These are phyloP conservation scores for Rauvolfia tetraphylla DNA, from an alignment of 257 asterid genomes.

Conservation along the genomic window DNA sequence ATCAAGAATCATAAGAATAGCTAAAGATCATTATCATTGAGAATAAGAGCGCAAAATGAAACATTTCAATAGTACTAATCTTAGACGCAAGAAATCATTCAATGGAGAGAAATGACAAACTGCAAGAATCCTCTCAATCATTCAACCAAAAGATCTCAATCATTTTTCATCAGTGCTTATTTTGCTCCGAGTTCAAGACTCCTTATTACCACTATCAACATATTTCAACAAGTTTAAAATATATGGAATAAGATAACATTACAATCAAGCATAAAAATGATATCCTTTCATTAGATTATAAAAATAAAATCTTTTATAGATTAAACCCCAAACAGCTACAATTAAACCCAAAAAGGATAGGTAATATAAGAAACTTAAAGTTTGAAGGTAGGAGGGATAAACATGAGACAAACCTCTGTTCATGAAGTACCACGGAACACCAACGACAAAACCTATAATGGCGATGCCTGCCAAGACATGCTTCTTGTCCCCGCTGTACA, in stretches of 20 bases:
- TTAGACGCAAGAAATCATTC: not conserved
- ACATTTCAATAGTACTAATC: not conserved
- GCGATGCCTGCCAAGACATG: constrained; percentile 82
- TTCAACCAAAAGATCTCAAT: not conserved
- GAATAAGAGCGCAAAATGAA: not conserved
- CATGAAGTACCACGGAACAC: constrained; percentile 88
- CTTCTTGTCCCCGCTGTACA: constrained; percentile 87
- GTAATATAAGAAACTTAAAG: not conserved
- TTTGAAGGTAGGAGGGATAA: not conserved
- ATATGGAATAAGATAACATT: not conserved
- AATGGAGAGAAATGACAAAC: not conserved
- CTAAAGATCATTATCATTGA: not conserved
- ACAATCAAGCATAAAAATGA: not conserved
- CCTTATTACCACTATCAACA: not conserved
- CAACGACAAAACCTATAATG: constrained; percentile 57
- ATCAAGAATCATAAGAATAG: not conserved
- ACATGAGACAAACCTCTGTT: constrained; percentile 48
- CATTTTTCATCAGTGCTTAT: not conserved
- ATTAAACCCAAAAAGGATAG: not conserved
- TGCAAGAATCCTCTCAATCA: not conserved
- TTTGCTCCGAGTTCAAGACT: not conserved
- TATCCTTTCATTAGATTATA: not conserved
- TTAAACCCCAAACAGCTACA: not conserved
- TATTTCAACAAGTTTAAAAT: not conserved
- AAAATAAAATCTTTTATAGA: not conserved